Evolutionary conservation across 768 basidiomycete genomes (phyloP).

Genomic region (Tricholoma saponaceum): DNA sequence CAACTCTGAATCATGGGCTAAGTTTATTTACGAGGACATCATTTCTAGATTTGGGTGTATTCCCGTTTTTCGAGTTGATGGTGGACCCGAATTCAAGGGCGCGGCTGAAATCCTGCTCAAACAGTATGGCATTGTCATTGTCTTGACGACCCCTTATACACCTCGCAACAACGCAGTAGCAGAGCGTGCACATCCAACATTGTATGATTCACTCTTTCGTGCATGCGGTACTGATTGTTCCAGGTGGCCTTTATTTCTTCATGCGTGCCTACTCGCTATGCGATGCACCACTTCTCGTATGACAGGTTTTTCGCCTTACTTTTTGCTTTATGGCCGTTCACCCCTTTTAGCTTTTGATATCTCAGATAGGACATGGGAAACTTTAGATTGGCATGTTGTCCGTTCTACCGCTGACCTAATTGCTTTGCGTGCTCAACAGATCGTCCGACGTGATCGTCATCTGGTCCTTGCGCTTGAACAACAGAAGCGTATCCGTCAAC

Average conservation of each 20-base stretch:
- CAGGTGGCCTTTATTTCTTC: constrained; percentile 23
- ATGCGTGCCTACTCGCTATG: constrained; percentile 21
- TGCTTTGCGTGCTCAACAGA: constrained; percentile 17
- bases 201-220: constrained; percentile 17
- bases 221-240: constrained; percentile 6
- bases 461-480: constrained; percentile 9
- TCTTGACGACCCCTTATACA: constrained; percentile 22
- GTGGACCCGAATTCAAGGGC: constrained; percentile 26
- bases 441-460: constrained; percentile 16
- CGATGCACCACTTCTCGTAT: constrained; percentile 17
- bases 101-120: constrained; percentile 17
- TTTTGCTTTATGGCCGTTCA: constrained; percentile 24
- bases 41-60: constrained; percentile 14
- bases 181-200: constrained; percentile 24
- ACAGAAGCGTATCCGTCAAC: constrained; percentile 6
- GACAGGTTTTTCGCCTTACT: constrained; percentile 29
- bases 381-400: constrained; percentile 20
- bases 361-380: constrained; percentile 23
- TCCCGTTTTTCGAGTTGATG: constrained; percentile 3
- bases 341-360: constrained; percentile 15
- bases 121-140: no score
- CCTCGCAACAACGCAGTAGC: constrained; percentile 28
- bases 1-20: constrained; percentile 20
- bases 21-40: constrained; percentile 16
- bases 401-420: constrained; percentile 21